phyloP scores from a whole-genome alignment of 352 stramenopile species.

The Globisporangium canariense region DNA sequence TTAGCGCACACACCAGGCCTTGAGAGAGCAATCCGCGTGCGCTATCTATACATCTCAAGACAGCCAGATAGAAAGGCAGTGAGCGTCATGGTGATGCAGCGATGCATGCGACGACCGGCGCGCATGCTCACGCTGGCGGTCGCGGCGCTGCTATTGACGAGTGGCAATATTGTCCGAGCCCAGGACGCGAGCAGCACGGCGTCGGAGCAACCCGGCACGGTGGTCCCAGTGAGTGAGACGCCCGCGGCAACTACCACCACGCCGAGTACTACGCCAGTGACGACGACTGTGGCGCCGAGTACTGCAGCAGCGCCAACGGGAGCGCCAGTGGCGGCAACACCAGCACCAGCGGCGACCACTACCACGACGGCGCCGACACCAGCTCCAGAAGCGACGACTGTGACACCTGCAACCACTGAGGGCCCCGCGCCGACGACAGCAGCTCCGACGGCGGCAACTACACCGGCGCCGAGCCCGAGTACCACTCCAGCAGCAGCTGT shows the following conservation, averaged over 20 bases:
- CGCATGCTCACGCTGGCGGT: no score
- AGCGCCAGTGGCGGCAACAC: not conserved
- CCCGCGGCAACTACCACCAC: not conserved
- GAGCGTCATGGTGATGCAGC: not conserved
- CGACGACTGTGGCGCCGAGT: slow-evolving; percentile 5
- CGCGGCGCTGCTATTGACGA: not conserved
- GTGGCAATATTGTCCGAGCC: not conserved
- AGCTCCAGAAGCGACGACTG: slow-evolving; percentile 9
- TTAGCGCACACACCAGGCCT: not conserved
- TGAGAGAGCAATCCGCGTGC: not conserved
- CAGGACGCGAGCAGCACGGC: not conserved
- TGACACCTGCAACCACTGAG: slow-evolving; percentile 4
- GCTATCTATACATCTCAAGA: not conserved
- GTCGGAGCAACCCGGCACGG: not conserved
- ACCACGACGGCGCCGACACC: not conserved
- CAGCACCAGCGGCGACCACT: not conserved
- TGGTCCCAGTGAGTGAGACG: not conserved
- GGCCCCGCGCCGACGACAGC: slow-evolving; percentile 6
- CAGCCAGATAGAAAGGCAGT: not conserved
- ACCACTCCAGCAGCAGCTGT: not conserved
- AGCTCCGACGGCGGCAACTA: not conserved
- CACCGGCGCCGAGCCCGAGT: not conserved
- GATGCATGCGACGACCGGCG: no score
- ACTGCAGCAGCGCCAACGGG: slow-evolving; percentile 1
- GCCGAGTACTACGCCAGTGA: not conserved